Conservation (phyloP, 2,329 filamentous ascomycete species). For the Ciborinia camelliae region DNA sequence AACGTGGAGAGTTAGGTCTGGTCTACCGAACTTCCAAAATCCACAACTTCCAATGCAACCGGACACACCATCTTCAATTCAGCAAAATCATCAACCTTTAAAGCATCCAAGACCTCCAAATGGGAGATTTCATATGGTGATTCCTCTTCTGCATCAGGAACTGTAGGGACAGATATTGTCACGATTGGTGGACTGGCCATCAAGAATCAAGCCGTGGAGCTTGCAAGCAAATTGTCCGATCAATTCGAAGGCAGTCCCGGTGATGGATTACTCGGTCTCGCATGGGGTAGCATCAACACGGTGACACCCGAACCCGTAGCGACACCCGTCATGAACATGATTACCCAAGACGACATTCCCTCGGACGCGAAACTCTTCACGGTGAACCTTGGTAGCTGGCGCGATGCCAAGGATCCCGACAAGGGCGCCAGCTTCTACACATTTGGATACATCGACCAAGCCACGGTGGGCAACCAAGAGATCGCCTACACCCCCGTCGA, state of each 20-base stretch:
- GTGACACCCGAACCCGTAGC: constrained; percentile 52
- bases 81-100: constrained; percentile 58
- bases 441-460: constrained; percentile 67
- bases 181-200: constrained; percentile 59
- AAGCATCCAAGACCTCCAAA: constrained; percentile 45
- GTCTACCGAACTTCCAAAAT: constrained; percentile 48
- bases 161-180: constrained; percentile 61
- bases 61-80: constrained; percentile 58
- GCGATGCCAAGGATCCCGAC: constrained; percentile 45
- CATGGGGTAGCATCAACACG: constrained; percentile 62
- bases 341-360: constrained; percentile 52
- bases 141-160: constrained; percentile 61
- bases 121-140: constrained; percentile 71
- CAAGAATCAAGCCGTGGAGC: constrained; percentile 60
- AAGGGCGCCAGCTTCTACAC: constrained; percentile 61
- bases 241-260: constrained; percentile 55
- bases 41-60: constrained; percentile 35
- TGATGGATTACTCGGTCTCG: constrained; percentile 66
- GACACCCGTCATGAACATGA: constrained; percentile 69
- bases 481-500: constrained; percentile 61
- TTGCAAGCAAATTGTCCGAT: constrained; percentile 56
- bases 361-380: constrained; percentile 53
- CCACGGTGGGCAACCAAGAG: constrained; percentile 52
- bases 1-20: constrained; percentile 45
- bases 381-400: constrained; percentile 53